Base-by-base conservation (phyloP, 2,329 filamentous ascomycete species). In the Colletotrichum sp. region DNA sequence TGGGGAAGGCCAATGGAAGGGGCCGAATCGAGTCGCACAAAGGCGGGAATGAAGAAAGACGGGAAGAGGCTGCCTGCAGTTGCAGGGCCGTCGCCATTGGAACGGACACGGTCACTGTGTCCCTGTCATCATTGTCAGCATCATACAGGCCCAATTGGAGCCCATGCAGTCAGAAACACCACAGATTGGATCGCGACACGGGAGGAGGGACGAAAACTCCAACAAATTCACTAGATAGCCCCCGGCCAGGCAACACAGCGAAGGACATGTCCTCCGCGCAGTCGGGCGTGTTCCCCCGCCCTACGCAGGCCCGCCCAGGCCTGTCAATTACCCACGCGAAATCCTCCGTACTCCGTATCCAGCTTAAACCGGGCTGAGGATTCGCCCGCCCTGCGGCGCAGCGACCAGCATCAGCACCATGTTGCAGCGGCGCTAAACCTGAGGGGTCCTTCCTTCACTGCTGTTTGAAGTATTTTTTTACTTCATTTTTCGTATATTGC, bases 221-320 rank as follows among this genome's bases (percentile, higher is more conserved):
- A 72, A 62, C 27, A 72, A 44, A 32, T 22, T 11, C 59, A 27
- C 0, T 11, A 16, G 1, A 30, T n/a, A 32, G 9, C 30, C 9
- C 49, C 32, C 49, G 13, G 34, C 22, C 55, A 36, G 30, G 19
- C 44, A 52, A 52, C 44, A 22, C n/a, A 52, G 19, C 22, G 13
- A 12, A 2, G 39, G 19, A 44, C 39, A 44, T 44, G 39, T 44
- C 39, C 30, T 25, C 71, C 34, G 36, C 68, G 65, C 32, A 68
- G 55, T 39, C 72, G 72, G 69, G 72, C 72, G 72, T 32, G 16
- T 63, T 27, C n/a, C 27, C 39, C 69, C 71, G 32, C 67, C 62
- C 63, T 34, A 15, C 29, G 55, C 55, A 19, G 15, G 55, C 55
- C 44, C 27, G 55, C 55, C 55, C 55, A 59, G 55, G 64, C 39